Conservation (phyloP, 768 basidiomycete species). For the Clathrus columnatus region DNA sequence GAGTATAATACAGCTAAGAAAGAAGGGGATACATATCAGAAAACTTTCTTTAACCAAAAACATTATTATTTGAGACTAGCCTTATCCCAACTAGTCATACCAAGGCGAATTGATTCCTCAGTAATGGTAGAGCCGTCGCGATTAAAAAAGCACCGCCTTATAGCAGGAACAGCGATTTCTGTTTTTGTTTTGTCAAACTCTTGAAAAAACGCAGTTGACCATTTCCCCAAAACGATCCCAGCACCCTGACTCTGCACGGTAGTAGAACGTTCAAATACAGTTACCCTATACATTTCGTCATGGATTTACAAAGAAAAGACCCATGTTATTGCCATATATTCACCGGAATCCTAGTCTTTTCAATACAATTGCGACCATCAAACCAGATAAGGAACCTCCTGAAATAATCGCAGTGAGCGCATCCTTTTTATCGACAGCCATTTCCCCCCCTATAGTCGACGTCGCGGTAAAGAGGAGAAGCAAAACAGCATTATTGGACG, state of each 20-base stretch:
- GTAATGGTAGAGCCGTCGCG: conserved; percentile 4
- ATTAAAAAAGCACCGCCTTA: conserved; percentile 5
- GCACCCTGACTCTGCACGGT: conserved; percentile 9
- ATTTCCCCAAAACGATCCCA: conserved; percentile 7
- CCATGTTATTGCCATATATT: background rate
- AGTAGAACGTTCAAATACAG: conserved; percentile 6
- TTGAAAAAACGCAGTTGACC: conserved; percentile 5
- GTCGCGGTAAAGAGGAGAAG: background rate
- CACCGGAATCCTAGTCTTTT: conserved; percentile 4
- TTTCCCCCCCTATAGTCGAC: too few relatives aligned
- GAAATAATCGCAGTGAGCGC: conserved; percentile 4
- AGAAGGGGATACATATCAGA: too few relatives aligned
- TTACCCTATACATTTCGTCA: background rate
- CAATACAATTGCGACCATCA: conserved; percentile 4
- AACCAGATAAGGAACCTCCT: conserved; percentile 6
- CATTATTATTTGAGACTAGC: background rate
- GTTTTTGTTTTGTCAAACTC: conserved; percentile 8
- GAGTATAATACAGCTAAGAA: conserved; percentile 5
- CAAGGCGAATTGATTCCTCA: background rate
- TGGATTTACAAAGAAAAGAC: background rate
- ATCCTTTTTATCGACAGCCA: background rate
- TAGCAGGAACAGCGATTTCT: conserved; percentile 1
- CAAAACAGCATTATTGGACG: background rate
- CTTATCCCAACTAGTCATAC: conserved; percentile 10
- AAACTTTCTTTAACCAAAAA: too few relatives aligned